These are phyloP conservation scores for Colletotrichum gloeosporioides DNA, from an alignment of 2,329 filamentous ascomycete genomes.

Conservation along the genomic window DNA sequence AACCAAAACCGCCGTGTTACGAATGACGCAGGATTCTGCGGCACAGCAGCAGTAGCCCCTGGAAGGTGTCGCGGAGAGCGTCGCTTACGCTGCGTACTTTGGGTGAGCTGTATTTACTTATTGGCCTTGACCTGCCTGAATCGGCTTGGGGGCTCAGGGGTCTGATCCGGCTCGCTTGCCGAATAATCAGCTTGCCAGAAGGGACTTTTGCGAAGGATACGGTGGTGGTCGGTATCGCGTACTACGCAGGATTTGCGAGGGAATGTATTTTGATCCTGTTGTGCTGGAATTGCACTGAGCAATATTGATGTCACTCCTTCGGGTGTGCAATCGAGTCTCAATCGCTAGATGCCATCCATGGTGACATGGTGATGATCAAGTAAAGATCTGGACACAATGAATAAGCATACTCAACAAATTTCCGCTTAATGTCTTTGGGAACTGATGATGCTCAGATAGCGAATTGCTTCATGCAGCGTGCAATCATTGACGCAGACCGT, in stretches of 20 bases:
- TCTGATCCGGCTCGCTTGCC: neutral
- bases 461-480: neutral
- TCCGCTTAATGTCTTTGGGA: rapidly evolving
- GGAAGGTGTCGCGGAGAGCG: neutral
- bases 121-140: neutral
- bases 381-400: neutral
- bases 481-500: neutral
- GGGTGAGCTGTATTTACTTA: neutral
- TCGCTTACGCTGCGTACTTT: neutral
- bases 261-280: rapidly evolving
- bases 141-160: neutral
- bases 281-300: neutral
- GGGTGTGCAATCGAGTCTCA: neutral
- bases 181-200: neutral
- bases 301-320: neutral
- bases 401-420: rapidly evolving
- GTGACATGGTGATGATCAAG: neutral
- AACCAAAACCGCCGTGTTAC: neutral
- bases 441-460: neutral
- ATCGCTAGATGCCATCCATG: rapidly evolving
- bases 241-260: neutral
- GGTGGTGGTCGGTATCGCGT: rapidly evolving
- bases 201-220: neutral
- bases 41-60: neutral
- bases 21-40: neutral